Evolutionary conservation across 2,329 filamentous ascomycete genomes (phyloP), one percentile per base, ranked within the genome.

Genomic region (Gaeumannomyces sp.): DNA sequence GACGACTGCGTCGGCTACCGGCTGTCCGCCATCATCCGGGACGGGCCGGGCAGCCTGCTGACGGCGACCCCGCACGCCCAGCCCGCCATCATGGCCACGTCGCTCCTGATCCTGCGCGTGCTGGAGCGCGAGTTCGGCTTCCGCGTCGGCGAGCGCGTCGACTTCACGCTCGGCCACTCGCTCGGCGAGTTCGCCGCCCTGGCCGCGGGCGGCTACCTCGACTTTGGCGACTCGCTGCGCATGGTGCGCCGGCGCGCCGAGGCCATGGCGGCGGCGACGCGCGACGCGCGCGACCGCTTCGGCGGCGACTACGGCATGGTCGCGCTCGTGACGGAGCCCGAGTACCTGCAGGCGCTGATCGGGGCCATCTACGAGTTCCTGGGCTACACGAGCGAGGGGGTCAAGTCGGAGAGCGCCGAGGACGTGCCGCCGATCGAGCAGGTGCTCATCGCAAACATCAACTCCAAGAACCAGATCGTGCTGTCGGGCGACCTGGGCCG

Each of bases 391-490:
- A 82, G 83, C 67, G 80, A 84, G n/a, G 88, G 87, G 33, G 81
- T 84, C 66, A 89, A 89, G 72, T 83, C 84, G 64, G 89, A 93
- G 73, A 88, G 85, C 70, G 84, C 83, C 66, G 81, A 87, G 68
- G 84, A 90, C 69, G 77, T 88, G 35, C 89, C 91, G 25, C 86
- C 92, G 4, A 92, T 96, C 64, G 86, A 95, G 73, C 91, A 96
- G 76, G 93, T 97, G 62, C 81, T 90, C 69, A 93, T 98, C 70
- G 94, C 93, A 66, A 97, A 98, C 76, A 88, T 96, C 78, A 98
- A 98, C 79, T 92, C 89, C 75, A 95, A 93, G 79, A 97, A 97
- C 74, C 94, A 98, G 78, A 96, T 98, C 71, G 94, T 97, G 63
- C 81, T 98, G 63, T 95, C 91, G 73, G 94, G 94, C 50, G 94